These are phyloP conservation scores for Cenchrus fungigraminus DNA, from an alignment of 176 grass and related monocot species.

Conservation along the genomic window DNA sequence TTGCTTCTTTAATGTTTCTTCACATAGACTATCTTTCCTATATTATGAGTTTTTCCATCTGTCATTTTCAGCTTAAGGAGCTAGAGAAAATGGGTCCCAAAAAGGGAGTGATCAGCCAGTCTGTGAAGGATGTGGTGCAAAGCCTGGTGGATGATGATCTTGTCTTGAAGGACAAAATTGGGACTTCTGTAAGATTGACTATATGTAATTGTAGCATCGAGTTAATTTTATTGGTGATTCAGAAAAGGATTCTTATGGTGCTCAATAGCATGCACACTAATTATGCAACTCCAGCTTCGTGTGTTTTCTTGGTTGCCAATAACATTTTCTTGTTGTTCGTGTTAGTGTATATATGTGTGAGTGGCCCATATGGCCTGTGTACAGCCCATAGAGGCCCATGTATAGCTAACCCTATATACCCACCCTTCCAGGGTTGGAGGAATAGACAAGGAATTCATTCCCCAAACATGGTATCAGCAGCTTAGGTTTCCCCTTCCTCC, in stretches of 20 bases:
- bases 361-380: too few relatives aligned
- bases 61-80: conserved; percentile 77
- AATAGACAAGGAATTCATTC: too few relatives aligned
- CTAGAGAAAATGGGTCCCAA: conserved; percentile 96
- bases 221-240: neutral
- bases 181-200: conserved; percentile 78
- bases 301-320: neutral
- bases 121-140: conserved; percentile 97
- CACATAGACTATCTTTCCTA: conserved; percentile 16
- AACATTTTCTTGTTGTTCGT: conserved; percentile 12
- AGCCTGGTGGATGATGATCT: conserved; percentile 98
- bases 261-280: neutral
- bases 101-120: conserved; percentile 96
- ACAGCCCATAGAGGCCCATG: too few relatives aligned
- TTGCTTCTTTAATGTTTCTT: conserved; percentile 7
- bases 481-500: too few relatives aligned
- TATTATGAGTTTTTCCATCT: neutral
- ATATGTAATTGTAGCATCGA: conserved; percentile 14
- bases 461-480: too few relatives aligned
- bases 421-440: too few relatives aligned
- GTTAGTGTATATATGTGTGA: too few relatives aligned
- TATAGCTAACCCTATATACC: too few relatives aligned
- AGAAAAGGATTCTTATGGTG: conserved; percentile 15
- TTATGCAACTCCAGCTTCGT: neutral
- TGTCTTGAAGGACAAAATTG: conserved; percentile 98